Evolutionary conservation across 2,329 filamentous ascomycete species (phyloP), one percentile per base, ranked within the genome.

Genomic region (Rutstroemia sp.): DNA sequence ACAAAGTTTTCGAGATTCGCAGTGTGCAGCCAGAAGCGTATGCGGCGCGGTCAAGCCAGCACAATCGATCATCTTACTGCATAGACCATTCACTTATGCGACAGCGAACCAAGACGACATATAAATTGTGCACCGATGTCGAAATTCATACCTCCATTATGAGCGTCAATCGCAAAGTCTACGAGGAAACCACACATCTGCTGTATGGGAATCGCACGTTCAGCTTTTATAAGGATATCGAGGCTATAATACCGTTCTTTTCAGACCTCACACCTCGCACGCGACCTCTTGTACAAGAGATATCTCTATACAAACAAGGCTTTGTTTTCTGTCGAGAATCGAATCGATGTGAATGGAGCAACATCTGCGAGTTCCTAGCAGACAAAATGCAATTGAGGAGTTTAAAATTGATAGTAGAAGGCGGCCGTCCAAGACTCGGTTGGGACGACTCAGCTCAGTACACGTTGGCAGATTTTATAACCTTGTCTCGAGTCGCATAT

Each of bases 181-280:
- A 84, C 66, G 71, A 73, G 57, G 82, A 86, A 66, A 77, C 78
- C n/a, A 71, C 77, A 4, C 73, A 78, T 57, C 66, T 81, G 16
- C 71, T 86, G 3, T 86, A 86, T 68, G 73, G 72, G 7, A 71
- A 67, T 55, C 79, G 83, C 65, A 72, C 72, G 0, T 85, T 86
- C 67, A 76, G 79, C 63, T 86, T 86, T 66, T 78, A 77, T 59
- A 74, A 75, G 48, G 75, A 81, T 68, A 73, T 86, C 60, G 82
- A 86, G 68, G 80, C 82, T 16, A 74, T 82, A 5, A 74, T 78
- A 1, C 80, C 82, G 0, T 86, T 86, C 65, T 71, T 86, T 40
- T 71, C 72, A 34, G 81, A 85, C 65, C 73, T 83, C 36, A 80
- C 78, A 2, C 73, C 75, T 1, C 62, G 67, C 17, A 76, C 78